phyloP scores from a whole-genome alignment of 805 yeast species.

The Candida parachauliodes region DNA sequence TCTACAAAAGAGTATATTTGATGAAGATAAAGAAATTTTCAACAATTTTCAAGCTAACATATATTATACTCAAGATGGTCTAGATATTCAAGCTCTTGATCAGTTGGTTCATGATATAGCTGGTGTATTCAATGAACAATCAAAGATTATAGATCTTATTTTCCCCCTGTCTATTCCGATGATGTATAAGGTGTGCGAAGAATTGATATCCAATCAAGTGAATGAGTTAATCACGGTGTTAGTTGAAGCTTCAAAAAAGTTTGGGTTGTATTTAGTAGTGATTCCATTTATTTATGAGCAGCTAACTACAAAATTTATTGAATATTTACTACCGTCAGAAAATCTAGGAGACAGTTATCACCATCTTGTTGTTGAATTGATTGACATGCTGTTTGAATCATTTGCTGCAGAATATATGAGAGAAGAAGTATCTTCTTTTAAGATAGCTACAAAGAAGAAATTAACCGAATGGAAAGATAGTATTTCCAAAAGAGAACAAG shows the following conservation, averaged over 20 bases:
- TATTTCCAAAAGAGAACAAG: constrained; percentile 43
- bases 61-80: constrained; percentile 16
- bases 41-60: constrained; percentile 22
- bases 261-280: constrained; percentile 26
- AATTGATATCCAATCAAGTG: constrained; percentile 38
- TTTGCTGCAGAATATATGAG: constrained; percentile 36
- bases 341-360: constrained; percentile 38
- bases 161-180: constrained; percentile 45
- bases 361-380: constrained; percentile 28
- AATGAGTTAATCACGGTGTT: constrained; percentile 28
- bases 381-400: constrained; percentile 41
- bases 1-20: constrained; percentile 40
- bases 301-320: constrained; percentile 23
- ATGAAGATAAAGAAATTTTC: constrained; percentile 28
- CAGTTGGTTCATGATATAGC: constrained; percentile 28
- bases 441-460: constrained; percentile 19
- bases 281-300: constrained; percentile 40
- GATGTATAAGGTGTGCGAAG: constrained; percentile 47
- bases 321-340: constrained; percentile 21
- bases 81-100: constrained; percentile 17
- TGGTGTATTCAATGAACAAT: constrained; percentile 33
- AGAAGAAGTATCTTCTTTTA: constrained; percentile 31
- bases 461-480: constrained; percentile 31
- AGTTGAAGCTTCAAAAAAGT: constrained; percentile 24
- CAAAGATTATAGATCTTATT: constrained; percentile 36